Evolutionary conservation across 306 rosid genomes (phyloP).

Genomic region (Albizia julibrissin): DNA sequence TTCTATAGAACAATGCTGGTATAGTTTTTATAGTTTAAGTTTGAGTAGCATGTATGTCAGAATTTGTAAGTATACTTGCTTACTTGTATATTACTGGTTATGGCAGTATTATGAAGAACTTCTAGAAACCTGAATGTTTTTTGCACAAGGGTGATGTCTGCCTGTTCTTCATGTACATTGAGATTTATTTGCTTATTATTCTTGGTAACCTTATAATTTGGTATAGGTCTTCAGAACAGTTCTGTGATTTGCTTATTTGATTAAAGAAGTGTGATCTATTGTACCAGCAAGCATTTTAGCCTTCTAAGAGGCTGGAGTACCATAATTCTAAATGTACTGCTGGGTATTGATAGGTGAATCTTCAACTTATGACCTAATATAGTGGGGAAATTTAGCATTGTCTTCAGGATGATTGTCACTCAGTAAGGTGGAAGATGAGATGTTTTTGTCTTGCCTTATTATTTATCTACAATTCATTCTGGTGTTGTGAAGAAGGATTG

Average conservation of each 20-base stretch:
- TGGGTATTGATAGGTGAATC: conserved; percentile 17
- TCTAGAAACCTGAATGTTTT: not conserved
- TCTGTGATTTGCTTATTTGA: not conserved
- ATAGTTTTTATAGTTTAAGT: conserved; percentile 9
- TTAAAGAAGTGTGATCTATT: not conserved
- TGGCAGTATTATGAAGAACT: conserved; percentile 8
- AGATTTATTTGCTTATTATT: not conserved
- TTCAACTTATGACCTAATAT: conserved; percentile 16
- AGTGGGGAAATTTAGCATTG: not conserved
- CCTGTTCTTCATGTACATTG: not conserved
- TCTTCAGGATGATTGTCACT: not conserved
- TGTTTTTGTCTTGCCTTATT: conserved; percentile 19
- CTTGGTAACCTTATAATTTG: conserved; percentile 1
- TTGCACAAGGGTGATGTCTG: conserved; percentile 12
- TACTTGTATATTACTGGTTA: not conserved
- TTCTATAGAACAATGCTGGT: conserved; percentile 17
- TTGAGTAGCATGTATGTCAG: conserved; percentile 6
- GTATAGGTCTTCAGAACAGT: not conserved
- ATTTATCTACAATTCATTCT: conserved; percentile 11
- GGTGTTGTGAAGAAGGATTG: conserved; percentile 6
- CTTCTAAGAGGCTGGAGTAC: not conserved
- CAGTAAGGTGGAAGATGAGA: not conserved
- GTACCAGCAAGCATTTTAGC: not conserved
- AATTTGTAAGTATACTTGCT: not conserved
- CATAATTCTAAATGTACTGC: not conserved